Conservation (phyloP, 2,329 filamentous ascomycete genomes). For the Fusarium virguliforme region DNA sequence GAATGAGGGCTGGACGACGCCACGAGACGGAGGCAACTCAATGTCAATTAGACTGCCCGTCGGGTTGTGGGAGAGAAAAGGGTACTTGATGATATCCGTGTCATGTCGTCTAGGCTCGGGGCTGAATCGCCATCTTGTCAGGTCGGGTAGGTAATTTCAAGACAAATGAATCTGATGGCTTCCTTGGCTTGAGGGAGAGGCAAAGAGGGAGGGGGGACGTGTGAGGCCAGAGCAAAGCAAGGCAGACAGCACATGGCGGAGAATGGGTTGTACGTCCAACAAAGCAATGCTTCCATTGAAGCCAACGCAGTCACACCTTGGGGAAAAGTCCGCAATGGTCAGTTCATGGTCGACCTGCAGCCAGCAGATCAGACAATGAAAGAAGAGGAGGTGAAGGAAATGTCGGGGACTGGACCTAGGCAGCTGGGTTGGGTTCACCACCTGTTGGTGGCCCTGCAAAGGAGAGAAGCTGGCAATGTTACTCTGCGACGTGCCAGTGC, state of each 20-base stretch:
- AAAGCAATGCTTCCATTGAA: background rate
- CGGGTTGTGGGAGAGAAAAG: background rate
- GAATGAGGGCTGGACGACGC: conserved; percentile 37
- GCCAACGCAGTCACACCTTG: background rate
- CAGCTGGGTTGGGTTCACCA: conserved; percentile 29
- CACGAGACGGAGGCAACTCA: conserved; percentile 18
- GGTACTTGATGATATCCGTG: conserved; percentile 16
- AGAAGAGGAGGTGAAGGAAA: conserved; percentile 2
- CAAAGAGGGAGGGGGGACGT: conserved; percentile 11
- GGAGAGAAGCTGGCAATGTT: conserved; percentile 32
- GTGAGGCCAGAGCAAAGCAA: conserved; percentile 2
- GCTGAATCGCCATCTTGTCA: conserved; percentile 18
- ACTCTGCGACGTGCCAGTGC: conserved; percentile 47
- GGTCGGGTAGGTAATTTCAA: conserved; percentile 15
- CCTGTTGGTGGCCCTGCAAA: conserved; percentile 7
- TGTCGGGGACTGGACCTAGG: conserved; percentile 11
- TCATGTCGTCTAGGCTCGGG: conserved; percentile 24
- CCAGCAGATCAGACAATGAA: conserved; percentile 16
- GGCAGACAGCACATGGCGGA: conserved; percentile 4
- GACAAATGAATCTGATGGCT: conserved; percentile 31
- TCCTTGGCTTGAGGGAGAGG: conserved; percentile 19
- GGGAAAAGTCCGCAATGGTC: conserved; percentile 15
- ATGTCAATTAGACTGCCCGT: conserved; percentile 10
- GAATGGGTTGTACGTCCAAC: background rate
- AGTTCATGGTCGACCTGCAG: conserved; percentile 16